Evolutionary conservation across 1,139 yeast genomes (phyloP).

Genomic region (Meyerozyma elateridarum): DNA sequence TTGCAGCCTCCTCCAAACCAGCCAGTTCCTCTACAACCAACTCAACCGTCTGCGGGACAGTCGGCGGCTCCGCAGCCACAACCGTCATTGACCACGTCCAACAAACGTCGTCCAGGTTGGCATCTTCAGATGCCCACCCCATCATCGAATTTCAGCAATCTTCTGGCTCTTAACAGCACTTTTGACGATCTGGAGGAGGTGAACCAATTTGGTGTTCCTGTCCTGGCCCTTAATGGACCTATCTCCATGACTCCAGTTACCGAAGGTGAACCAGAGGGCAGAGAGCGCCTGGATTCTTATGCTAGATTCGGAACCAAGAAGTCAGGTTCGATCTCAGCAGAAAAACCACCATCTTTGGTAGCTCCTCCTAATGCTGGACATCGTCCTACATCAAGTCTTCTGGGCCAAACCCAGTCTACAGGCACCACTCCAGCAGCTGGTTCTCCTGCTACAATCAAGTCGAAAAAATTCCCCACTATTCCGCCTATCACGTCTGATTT

Average conservation of each 20-base stretch:
- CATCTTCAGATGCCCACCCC: constrained; percentile 50
- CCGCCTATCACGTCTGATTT: constrained; percentile 37
- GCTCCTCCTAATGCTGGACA: not conserved
- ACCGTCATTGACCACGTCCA: not conserved
- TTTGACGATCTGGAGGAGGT: constrained; percentile 36
- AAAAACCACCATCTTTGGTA: not conserved
- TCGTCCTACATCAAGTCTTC: constrained; percentile 4
- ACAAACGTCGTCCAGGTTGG: constrained; percentile 35
- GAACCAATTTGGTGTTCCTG: constrained; percentile 63
- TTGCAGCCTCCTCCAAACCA: constrained; percentile 4
- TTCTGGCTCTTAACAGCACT: constrained; percentile 32
- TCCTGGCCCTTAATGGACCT: constrained; percentile 45
- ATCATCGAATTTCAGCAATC: constrained; percentile 26
- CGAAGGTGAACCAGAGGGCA: constrained; percentile 38
- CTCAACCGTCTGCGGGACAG: too few species aligned
- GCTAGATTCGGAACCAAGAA: too few species aligned
- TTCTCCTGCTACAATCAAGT: not conserved
- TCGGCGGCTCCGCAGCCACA: constrained; percentile 1
- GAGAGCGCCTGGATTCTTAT: too few species aligned
- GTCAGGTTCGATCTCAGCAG: constrained; percentile 4
- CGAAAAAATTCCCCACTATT: constrained; percentile 29
- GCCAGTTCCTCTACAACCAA: too few species aligned
- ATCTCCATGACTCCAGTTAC: constrained; percentile 76
- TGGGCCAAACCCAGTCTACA: constrained; percentile 1
- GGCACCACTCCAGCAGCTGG: constrained; percentile 4